Evolutionary conservation across 129 eudicot genomes (phyloP), one percentile per base, ranked within the genome.

Genomic region (Flaveria linearis): DNA sequence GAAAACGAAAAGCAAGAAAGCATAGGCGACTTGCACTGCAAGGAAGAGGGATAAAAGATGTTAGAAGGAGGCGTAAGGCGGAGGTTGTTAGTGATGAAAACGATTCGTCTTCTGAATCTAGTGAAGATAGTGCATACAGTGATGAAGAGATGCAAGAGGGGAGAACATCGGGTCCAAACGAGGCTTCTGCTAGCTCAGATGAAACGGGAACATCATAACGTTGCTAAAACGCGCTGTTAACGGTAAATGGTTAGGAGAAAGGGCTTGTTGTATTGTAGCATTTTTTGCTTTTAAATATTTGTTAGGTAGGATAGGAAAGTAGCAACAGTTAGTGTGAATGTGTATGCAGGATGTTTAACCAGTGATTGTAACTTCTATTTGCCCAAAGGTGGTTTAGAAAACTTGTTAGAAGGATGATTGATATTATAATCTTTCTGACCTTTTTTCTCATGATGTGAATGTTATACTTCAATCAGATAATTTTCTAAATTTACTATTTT

Each of bases 1-100:
- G 97, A 3, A 93, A 89, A 79, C 78, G 90, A 16, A 87, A 91
- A 65, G 88, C 91, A 68, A 85, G 97, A 79, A 93, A 87, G 65
- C 83, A 88, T 45, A 88, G 96, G 36, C 71, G 84, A 22, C 80
- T 93, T 73, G 85, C 91, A 28, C 72, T 86, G 73, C 90, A 80
- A 43, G 93, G 96, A 71, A 87, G 90, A 87, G 83, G 85, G 30
- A 65, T 81, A 0, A 87, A 30, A 30, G 36, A 85, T 53, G 77
- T 82, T 52, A 77, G 90, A 72, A 88, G 80, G 36, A 84, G 90
- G 47, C 89, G 89, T 9, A 84, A 88, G 76, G 87, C 85, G 4
- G 91, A 86, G 11, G 88, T 80, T 71, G 75, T 85, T 41, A 90
- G 97, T 68, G 87, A 87, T 61, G 92, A 88, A 61, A 17, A 3